Evolutionary conservation across 768 basidiomycete genomes (phyloP), one percentile per base, ranked within the genome.

Genomic region (Lentinula sp.): DNA sequence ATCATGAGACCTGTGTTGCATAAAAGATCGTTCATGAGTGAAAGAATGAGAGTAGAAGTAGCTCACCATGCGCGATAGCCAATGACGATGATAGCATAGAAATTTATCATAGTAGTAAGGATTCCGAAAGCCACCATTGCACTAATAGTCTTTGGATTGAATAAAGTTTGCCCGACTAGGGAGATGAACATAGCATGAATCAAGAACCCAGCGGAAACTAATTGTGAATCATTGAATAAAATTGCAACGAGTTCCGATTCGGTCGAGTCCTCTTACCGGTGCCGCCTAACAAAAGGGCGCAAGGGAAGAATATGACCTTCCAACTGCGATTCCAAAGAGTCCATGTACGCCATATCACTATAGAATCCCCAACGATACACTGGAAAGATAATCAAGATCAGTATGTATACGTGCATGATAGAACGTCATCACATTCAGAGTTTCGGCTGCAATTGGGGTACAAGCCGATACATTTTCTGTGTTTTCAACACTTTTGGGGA

Each of bases 281-380:
- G 2, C 33, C 53, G 35, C 53, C 53, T 12, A 54, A 13, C 36
- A 54, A n/a, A 10, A 54, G 36, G 23, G 35, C 35, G 18, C 53
- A 54, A 37, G 53, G 53, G 0, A 54, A 18, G n/a, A 18, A 41
- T 35, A 54, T 54, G 36, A 54, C 37, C 18, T 39, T 36, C 33
- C 36, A 54, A 41, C 35, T 54, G 18, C 36, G n/a, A 39, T 54
- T 54, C 53, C 53, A 54, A 9, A 54, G 37, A 35, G 37, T 39
- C 53, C 53, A 54, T 20, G 53, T 54, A 20, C 53, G 53, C 53
- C 53, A 54, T 54, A 54, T 54, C 6, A 54, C 53, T 20, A 54
- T 54, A 18, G 15, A 54, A 3, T 54, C 53, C 16, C 53, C 53
- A 23, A 54, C 13, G 10, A 54, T 37, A 39, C 53, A 54, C 53